A percentile compares a stretch with the other conserved stretches of the same genome.
Evolutionary conservation across 805 yeast genomes (phyloP).

Genomic region (Barnettozyma botsteinii): DNA sequence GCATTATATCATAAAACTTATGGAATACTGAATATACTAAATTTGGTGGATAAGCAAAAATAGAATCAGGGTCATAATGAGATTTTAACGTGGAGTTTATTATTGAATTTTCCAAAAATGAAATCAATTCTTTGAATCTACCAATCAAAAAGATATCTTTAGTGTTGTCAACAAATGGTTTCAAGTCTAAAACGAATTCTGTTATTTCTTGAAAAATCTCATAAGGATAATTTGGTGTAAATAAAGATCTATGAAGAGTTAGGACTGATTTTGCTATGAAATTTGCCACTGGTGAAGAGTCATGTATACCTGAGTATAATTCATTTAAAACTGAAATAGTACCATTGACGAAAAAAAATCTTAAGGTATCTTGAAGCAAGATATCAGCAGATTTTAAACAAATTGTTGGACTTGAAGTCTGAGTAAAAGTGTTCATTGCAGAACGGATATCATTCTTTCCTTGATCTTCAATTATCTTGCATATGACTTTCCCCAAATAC

Average conservation of each 20-base stretch:
- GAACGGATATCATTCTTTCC: conserved; percentile 4
- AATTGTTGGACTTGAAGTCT: conserved; percentile 11
- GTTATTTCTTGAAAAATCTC: conserved; percentile 16
- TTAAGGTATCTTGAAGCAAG: conserved; percentile 6
- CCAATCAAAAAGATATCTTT: conserved; percentile 10
- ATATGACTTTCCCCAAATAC: conserved; percentile 10
- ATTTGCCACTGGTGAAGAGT: conserved; percentile 14
- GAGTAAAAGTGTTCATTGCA: conserved; percentile 5
- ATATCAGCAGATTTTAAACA: conserved; percentile 17
- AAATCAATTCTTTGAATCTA: conserved; percentile 8
- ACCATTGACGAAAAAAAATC: conserved; percentile 16
- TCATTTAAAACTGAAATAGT: conserved; percentile 15
- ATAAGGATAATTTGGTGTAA: conserved; percentile 17
- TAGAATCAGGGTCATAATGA: conserved; percentile 4
- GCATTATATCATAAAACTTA: conserved; percentile 16
- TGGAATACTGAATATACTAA: conserved; percentile 11
- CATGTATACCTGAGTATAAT: conserved; percentile 9
- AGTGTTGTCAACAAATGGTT: conserved; percentile 5
- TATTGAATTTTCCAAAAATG: conserved; percentile 9
- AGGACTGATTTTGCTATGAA: conserved; percentile 11
- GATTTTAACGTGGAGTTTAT: neutral
- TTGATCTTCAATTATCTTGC: conserved; percentile 12
- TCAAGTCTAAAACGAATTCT: conserved; percentile 12
- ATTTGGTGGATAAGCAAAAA: conserved; percentile 16
- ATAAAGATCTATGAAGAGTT: conserved; percentile 10